These are phyloP conservation scores for Neopestalotiopsis rosae DNA, from an alignment of 2,329 filamentous ascomycete genomes.

Conservation along the genomic window DNA sequence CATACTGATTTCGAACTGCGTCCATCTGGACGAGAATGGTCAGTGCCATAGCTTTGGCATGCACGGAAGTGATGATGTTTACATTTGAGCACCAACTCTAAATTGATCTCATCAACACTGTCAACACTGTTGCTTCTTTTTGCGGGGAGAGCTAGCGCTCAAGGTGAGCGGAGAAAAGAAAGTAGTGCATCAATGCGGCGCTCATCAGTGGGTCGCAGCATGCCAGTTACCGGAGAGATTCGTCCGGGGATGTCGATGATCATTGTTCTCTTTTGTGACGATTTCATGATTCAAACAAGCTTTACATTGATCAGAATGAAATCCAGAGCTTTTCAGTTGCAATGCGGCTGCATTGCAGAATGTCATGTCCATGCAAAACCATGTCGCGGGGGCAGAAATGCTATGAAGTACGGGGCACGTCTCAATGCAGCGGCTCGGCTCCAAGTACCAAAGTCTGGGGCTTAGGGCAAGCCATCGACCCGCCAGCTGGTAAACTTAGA, in stretches of 20 bases:
- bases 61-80: constrained; percentile 9
- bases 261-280: neutral
- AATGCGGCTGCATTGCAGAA: too few relatives aligned
- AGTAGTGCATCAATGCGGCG: neutral
- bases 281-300: too few relatives aligned
- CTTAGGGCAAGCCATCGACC: neutral
- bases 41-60: neutral
- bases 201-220: neutral
- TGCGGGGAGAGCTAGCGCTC: neutral
- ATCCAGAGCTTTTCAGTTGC: too few relatives aligned
- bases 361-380: too few relatives aligned
- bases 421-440: neutral
- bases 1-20: too few relatives aligned
- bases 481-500: neutral
- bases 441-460: neutral
- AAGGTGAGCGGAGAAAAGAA: neutral
- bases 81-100: neutral
- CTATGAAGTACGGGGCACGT: neutral
- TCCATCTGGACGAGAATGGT: neutral
- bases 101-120: constrained; percentile 5
- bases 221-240: neutral
- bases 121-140: neutral
- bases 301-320: too few relatives aligned
- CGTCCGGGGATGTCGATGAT: constrained; percentile 1
- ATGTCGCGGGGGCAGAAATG: neutral